A percentile compares a stretch with the other conserved stretches of the same genome.
Conservation (phyloP, 306 rosid genomes). For the Oemleria cerasiformis region DNA sequence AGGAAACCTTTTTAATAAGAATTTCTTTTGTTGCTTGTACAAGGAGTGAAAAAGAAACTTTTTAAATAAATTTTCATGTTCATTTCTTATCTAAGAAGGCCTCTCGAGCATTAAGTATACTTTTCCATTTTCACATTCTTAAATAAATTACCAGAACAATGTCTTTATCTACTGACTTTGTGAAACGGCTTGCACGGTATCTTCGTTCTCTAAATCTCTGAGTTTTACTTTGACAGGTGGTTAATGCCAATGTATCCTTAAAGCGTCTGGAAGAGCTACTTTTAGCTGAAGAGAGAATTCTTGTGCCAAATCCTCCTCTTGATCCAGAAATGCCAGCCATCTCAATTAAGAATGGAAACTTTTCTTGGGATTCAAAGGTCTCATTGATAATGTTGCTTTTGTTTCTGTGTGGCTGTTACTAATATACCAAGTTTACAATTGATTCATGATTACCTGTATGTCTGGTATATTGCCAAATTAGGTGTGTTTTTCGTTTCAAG, state of each 20-base stretch:
- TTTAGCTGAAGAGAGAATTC: constrained; percentile 74
- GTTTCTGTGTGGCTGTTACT: not conserved
- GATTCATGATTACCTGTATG: not conserved
- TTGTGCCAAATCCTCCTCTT: constrained; percentile 85
- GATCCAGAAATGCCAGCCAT: constrained; percentile 74
- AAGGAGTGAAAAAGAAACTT: too few relatives aligned
- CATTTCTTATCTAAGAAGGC: too few relatives aligned
- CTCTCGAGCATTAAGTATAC: not conserved
- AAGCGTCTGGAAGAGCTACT: constrained; percentile 87
- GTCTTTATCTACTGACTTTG: constrained; percentile 11
- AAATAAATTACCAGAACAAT: not conserved
- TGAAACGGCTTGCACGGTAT: not conserved
- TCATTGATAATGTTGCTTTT: not conserved
- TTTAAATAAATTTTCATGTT: too few relatives aligned
- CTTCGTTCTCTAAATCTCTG: constrained; percentile 24
- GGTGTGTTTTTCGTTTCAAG: not conserved
- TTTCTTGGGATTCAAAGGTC: constrained; percentile 94
- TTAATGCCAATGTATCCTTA: constrained; percentile 90
- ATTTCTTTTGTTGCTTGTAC: too few relatives aligned
- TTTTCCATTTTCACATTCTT: not conserved
- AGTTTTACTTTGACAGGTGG: constrained; percentile 50
- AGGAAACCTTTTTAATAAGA: too few relatives aligned
- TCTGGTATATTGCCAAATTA: not conserved
- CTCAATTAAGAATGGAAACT: constrained; percentile 76
- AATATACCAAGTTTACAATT: not conserved